A percentile compares a stretch with the other conserved stretches of the same genome.
These are phyloP conservation scores for Byssothecium circinans DNA, from an alignment of 2,329 filamentous ascomycete species.

Conservation along the genomic window DNA sequence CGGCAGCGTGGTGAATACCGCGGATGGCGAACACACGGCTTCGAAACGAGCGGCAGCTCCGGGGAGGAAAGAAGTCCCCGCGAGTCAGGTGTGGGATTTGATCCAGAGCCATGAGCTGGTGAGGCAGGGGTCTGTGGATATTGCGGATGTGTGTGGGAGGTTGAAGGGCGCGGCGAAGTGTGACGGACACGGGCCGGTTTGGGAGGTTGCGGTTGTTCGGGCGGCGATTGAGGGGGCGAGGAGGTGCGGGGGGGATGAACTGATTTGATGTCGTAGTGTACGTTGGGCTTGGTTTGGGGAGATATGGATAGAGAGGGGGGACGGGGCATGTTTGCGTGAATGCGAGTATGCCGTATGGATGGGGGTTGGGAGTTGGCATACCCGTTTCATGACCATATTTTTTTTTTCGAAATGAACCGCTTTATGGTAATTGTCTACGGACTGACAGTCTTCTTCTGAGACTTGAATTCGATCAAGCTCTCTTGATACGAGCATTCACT, in stretches of 20 bases:
- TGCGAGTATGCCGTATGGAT: no score
- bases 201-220: conserved; percentile 73
- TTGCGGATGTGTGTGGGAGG: conserved; percentile 76
- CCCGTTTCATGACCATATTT: no score
- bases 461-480: no score
- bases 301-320: no score
- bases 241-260: conserved; percentile 74
- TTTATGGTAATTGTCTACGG: no score
- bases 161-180: conserved; percentile 76
- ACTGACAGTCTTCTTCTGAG: no score
- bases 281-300: no score
- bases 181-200: conserved; percentile 84
- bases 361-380: no score
- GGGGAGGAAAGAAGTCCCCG: conserved; percentile 34
- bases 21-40: conserved; percentile 29
- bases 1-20: conserved; percentile 35
- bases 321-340: no score
- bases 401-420: no score
- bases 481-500: no score
- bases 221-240: conserved; percentile 78
- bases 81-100: conserved; percentile 75
- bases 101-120: conserved; percentile 81
- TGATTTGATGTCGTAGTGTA: no score
- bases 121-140: conserved; percentile 75
- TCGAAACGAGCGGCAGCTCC: conserved; percentile 14